Base-by-base conservation (phyloP, 148 eudicot genomes). In the Nyssa sinensis region DNA sequence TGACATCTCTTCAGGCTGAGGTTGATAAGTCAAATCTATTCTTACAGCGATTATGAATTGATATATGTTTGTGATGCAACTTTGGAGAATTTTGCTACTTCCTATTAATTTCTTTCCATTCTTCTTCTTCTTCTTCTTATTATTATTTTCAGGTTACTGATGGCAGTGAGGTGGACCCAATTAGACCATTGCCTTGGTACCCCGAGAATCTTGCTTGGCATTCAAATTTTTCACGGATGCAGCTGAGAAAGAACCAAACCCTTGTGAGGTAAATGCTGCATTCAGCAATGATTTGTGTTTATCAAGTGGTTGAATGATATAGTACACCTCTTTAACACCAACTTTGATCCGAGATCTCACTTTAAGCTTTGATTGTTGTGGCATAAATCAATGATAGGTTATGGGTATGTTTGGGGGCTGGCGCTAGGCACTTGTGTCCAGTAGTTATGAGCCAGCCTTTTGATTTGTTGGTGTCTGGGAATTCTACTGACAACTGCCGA, bases 181-280 rank as follows among this genome's bases (percentile, higher is more conserved):
- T 95, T 30, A 85, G 84, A 81, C 92, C 97, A 33, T 79, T 95
- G 80, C 93, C 94, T 66, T 95, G 98, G 98, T 95, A 90, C 82
- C 98, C 98, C 1, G 90, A 89, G 71, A 92, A 90, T 84, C 87
- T 92, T 41, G 98, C 98, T 32, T 95, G 98, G 98, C 98, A 95
- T 82, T 92, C 98, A 34, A 89, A 88, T 76, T 95, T 81, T 81
- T 95, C 98, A 37, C 81, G 98, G 59, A 90, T 84, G 76, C 94
- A 95, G 85, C 80, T 95, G 78, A 86, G 98, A 72, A 92, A 92
- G 86, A 95, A 89, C 74, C 88, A 95, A 80, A 89, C 88, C 29
- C 91, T 95, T 35, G 90, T 85, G 79, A 88, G 97, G 98, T 92
- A 75, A 79, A 75, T n/a, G 59, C 24, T 75, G 68, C 58, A 32